Evolutionary conservation across 2,329 filamentous ascomycete species (phyloP).

Genomic region (Penicillium italicum): DNA sequence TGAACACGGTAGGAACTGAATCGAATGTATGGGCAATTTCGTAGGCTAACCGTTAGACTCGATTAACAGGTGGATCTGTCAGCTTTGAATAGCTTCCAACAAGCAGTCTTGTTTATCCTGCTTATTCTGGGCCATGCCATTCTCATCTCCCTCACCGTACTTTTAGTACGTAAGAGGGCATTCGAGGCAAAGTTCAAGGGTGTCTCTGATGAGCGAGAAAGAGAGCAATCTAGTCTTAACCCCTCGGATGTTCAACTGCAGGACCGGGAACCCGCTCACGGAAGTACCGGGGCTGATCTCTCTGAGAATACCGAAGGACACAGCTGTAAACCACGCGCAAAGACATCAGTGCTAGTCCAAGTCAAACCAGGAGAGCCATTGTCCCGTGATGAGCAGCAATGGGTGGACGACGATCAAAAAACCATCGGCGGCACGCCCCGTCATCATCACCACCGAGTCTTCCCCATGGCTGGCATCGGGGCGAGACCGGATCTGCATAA

Average conservation of each 20-base stretch:
- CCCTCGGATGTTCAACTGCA: conserved; percentile 12
- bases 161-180: conserved; percentile 57
- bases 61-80: conserved; percentile 49
- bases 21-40: not conserved
- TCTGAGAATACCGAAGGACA: not conserved
- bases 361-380: conserved; percentile 1
- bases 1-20: conserved; percentile 54
- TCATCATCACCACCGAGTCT: conserved; percentile 28
- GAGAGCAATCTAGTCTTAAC: conserved; percentile 10
- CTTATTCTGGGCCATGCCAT: conserved; percentile 65
- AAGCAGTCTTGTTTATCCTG: conserved; percentile 61
- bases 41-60: not conserved
- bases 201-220: conserved; percentile 43
- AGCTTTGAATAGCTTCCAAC: conserved; percentile 64
- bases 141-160: conserved; percentile 63
- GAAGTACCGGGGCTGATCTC: not conserved
- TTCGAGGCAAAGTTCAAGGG: conserved; percentile 61
- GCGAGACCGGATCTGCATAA: conserved; percentile 34
- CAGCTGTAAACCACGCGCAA: not conserved
- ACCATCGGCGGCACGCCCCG: conserved; percentile 22
- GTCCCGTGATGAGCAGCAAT: conserved; percentile 15
- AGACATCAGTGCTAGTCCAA: conserved; percentile 3
- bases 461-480: conserved; percentile 37
- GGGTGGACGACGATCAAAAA: conserved; percentile 33
- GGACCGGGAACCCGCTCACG: not conserved